phyloP scores from a whole-genome alignment of 805 yeast species.

The Candida sphagnicola region DNA sequence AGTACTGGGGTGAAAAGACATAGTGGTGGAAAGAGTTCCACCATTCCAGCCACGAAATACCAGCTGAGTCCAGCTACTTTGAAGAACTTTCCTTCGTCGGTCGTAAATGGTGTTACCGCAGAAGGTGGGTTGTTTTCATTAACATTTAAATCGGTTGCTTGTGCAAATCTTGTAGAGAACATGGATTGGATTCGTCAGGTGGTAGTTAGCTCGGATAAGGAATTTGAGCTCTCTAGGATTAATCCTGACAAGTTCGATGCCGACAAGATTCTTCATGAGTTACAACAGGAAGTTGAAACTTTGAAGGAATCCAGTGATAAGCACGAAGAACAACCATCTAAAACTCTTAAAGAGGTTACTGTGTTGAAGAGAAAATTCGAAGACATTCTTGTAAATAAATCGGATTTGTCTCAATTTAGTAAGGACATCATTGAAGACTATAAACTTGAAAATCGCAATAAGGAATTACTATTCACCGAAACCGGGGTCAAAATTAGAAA shows the following conservation, averaged over 20 bases:
- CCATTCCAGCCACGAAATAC: constrained; percentile 10
- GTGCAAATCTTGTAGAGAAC: constrained; percentile 33
- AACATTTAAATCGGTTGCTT: constrained; percentile 38
- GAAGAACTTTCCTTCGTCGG: constrained; percentile 24
- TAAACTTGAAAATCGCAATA: constrained; percentile 13
- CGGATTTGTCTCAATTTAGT: constrained; percentile 12
- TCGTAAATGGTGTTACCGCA: constrained; percentile 35
- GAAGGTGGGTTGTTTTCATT: constrained; percentile 40
- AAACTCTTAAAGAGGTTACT: not conserved
- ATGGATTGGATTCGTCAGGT: constrained; percentile 28
- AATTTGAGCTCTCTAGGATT: constrained; percentile 12
- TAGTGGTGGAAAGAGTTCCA: not conserved
- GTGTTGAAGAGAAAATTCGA: constrained; percentile 10
- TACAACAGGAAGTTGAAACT: constrained; percentile 20
- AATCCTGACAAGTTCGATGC: constrained; percentile 15
- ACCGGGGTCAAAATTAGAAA: constrained; percentile 3
- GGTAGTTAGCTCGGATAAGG: constrained; percentile 14
- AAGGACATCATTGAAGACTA: constrained; percentile 12
- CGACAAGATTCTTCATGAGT: constrained; percentile 11
- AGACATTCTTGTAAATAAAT: constrained; percentile 12
- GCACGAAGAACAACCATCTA: no score
- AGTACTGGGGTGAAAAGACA: constrained; percentile 3
- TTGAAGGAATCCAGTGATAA: no score
- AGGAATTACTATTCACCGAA: constrained; percentile 12
- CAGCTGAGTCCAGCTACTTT: constrained; percentile 11